A percentile compares a stretch with the other conserved stretches of the same genome.
phyloP scores from a whole-genome alignment of 2,329 filamentous ascomycete species.

The Immersiporthe knoxdaviesiana region DNA sequence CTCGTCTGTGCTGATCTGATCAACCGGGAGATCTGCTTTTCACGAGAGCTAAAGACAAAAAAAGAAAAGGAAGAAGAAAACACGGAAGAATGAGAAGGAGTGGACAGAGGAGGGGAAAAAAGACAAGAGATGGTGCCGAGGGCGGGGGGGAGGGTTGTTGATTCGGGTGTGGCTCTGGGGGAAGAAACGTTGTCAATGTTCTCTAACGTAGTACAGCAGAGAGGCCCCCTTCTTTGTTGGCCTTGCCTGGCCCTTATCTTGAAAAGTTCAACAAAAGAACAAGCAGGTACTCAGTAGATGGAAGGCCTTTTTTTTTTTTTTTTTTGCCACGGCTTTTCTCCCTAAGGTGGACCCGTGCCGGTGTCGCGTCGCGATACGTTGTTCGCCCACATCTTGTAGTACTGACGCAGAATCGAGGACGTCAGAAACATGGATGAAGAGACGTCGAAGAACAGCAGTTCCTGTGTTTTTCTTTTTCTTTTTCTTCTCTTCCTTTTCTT shows the following conservation, averaged over 20 bases:
- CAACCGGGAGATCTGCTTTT: slow-evolving; percentile 24
- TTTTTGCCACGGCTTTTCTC: background rate
- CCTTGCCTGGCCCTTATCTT: background rate
- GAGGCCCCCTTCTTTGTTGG: background rate
- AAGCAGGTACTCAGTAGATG: background rate
- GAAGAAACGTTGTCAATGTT: slow-evolving; percentile 3
- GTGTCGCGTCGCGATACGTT: background rate
- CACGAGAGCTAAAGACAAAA: slow-evolving; percentile 6
- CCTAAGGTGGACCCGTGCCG: background rate
- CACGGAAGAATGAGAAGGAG: slow-evolving; percentile 12
- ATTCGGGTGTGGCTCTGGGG: slow-evolving; percentile 8
- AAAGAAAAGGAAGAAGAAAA: slow-evolving; percentile 6
- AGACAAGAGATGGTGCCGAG: no score
- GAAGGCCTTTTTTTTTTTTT: background rate
- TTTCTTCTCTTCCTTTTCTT: no score
- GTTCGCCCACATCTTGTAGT: background rate
- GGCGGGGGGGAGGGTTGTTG: background rate
- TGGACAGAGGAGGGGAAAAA: no score
- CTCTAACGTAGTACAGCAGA: background rate
- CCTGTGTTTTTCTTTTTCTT: background rate
- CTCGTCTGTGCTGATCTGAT: slow-evolving; percentile 20
- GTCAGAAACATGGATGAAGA: no score
- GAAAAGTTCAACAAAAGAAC: background rate
- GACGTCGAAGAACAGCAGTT: background rate
- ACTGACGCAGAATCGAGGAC: no score